These are phyloP conservation scores for Colletotrichum sp. DNA, from an alignment of 2,329 filamentous ascomycete species.

Conservation along the genomic window DNA sequence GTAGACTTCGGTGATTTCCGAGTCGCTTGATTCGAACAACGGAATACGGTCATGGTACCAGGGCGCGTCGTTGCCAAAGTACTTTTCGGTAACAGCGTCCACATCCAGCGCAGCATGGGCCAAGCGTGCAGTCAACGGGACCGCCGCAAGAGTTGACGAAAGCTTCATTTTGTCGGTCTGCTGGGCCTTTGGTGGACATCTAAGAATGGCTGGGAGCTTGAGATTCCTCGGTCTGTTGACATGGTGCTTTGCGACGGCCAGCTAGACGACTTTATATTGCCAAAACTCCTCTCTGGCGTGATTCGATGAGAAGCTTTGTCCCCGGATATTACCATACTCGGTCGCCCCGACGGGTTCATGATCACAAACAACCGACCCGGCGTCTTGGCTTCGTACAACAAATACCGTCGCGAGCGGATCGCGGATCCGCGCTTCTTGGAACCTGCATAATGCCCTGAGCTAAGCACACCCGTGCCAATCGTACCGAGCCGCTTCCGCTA, in stretches of 20 bases:
- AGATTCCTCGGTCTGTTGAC: neutral
- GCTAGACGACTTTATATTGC: neutral
- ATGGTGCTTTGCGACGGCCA: neutral
- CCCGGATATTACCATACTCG: neutral
- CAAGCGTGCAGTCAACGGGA: neutral
- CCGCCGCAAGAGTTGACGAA: neutral
- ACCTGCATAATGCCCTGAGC: neutral
- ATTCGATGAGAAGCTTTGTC: neutral
- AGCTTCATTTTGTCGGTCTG: neutral
- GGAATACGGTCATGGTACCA: slow-evolving; percentile 3
- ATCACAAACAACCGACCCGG: neutral
- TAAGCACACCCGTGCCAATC: slow-evolving; percentile 3
- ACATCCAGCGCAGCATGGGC: neutral
- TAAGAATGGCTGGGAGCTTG: neutral
- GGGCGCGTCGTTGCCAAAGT: slow-evolving; percentile 9
- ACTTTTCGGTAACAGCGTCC: neutral
- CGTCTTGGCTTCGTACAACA: neutral
- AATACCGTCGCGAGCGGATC: neutral
- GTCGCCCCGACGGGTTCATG: neutral
- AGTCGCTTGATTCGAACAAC: neutral
- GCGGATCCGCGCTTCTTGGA: neutral
- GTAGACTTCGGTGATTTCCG: slow-evolving; percentile 46
- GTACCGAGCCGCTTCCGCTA: neutral
- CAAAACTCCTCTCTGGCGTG: no score
- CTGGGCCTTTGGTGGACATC: neutral